phyloP scores from a whole-genome alignment of 2,329 filamentous ascomycete species.

The Exophiala aquamarina region DNA sequence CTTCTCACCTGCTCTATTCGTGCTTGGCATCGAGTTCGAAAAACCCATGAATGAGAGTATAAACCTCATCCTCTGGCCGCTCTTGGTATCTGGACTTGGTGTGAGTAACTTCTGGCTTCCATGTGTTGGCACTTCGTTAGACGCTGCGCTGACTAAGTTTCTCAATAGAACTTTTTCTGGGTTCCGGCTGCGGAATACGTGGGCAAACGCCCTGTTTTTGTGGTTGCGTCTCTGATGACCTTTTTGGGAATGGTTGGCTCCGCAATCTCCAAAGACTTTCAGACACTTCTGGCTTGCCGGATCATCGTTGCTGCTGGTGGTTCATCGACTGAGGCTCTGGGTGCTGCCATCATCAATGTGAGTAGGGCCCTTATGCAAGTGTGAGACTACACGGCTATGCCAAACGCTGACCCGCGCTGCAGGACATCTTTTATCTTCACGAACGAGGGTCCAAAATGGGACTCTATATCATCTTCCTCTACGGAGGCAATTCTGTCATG shows the following conservation, averaged over 20 bases:
- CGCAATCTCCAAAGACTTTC: constrained; percentile 32
- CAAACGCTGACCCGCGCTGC: not conserved
- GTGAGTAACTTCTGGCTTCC: not conserved
- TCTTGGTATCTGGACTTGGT: constrained; percentile 31
- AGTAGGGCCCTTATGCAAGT: too few relatives aligned
- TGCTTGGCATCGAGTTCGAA: constrained; percentile 21
- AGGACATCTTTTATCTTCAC: constrained; percentile 20
- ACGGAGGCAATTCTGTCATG: constrained; percentile 36
- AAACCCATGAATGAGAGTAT: constrained; percentile 22
- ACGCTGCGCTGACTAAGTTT: not conserved
- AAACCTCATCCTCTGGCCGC: constrained; percentile 28
- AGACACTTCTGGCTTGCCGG: constrained; percentile 35
- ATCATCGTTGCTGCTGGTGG: constrained; percentile 35
- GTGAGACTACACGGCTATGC: too few relatives aligned
- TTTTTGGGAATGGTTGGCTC: constrained; percentile 35
- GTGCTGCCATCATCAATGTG: constrained; percentile 34
- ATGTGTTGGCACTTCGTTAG: too few relatives aligned
- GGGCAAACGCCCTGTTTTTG: constrained; percentile 38
- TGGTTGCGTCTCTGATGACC: constrained; percentile 35
- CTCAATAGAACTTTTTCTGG: constrained; percentile 32
- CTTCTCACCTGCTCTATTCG: constrained; percentile 23
- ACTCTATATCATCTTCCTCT: constrained; percentile 34
- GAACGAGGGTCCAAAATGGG: constrained; percentile 33
- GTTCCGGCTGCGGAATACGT: constrained; percentile 38
- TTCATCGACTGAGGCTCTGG: constrained; percentile 34